A percentile compares a stretch with the other conserved stretches of the same genome.
Evolutionary conservation across 192 early-diverging fungal genomes (phyloP).

Genomic region (Spizellomyces punctatus): DNA sequence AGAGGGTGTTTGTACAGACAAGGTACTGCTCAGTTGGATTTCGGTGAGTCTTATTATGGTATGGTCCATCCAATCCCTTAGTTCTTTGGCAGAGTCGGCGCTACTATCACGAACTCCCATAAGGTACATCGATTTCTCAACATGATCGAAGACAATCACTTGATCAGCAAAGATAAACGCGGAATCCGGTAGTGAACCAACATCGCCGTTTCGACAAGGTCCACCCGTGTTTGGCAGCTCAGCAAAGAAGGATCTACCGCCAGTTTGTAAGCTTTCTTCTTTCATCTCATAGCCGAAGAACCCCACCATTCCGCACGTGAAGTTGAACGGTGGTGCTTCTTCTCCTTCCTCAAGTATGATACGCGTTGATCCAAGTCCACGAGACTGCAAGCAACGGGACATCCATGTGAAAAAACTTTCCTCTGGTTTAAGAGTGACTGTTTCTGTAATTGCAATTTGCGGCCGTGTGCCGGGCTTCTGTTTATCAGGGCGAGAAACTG

Average conservation of each 20-base stretch:
- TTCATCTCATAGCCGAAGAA: slow-evolving; percentile 97
- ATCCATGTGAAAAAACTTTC: slow-evolving; percentile 43
- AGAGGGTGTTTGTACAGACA: background rate
- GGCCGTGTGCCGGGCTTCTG: background rate
- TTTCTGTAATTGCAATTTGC: background rate
- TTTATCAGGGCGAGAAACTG: slow-evolving; percentile 3
- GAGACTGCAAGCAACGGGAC: slow-evolving; percentile 4
- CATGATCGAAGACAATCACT: slow-evolving; percentile 74
- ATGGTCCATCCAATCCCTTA: slow-evolving; percentile 23
- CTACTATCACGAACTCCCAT: slow-evolving; percentile 19
- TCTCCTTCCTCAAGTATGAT: slow-evolving; percentile 4
- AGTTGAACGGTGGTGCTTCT: slow-evolving; percentile 49
- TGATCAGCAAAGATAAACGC: slow-evolving; percentile 76
- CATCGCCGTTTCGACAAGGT: too few species aligned
- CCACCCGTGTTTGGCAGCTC: background rate
- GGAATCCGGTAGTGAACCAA: slow-evolving; percentile 59
- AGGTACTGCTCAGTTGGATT: background rate
- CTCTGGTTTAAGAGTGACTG: background rate
- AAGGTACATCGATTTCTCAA: slow-evolving; percentile 29
- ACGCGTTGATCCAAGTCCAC: slow-evolving; percentile 11
- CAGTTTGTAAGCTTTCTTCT: slow-evolving; percentile 61
- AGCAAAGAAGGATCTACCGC: slow-evolving; percentile 22
- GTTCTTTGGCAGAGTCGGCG: slow-evolving; percentile 5
- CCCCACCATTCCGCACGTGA: slow-evolving; percentile 85
- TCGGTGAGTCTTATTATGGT: background rate